Conservation (phyloP, 2,329 filamentous ascomycete species). For the Sarocladiaceae sp. region DNA sequence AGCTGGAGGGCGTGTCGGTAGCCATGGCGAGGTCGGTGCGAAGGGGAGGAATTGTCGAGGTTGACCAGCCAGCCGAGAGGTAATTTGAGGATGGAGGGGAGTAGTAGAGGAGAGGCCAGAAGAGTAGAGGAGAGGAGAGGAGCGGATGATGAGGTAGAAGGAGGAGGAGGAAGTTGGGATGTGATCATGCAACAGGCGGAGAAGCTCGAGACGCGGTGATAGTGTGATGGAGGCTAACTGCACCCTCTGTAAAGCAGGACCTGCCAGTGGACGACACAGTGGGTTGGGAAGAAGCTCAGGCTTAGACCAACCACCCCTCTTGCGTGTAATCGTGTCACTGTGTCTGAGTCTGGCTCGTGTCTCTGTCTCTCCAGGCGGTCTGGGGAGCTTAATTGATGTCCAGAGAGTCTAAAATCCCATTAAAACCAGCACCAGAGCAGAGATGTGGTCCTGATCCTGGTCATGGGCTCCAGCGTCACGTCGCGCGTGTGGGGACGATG, state of each 20-base stretch:
- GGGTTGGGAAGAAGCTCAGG: background rate
- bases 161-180: constrained; percentile 1
- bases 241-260: too few relatives aligned
- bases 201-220: too few relatives aligned
- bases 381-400: too few relatives aligned
- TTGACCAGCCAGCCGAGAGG: background rate
- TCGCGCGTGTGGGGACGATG: constrained; percentile 20
- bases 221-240: too few relatives aligned
- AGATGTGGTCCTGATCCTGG: too few relatives aligned
- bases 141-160: constrained; percentile 2
- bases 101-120: constrained; percentile 1
- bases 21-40: constrained; percentile 1
- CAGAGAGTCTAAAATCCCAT: too few relatives aligned
- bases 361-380: too few relatives aligned
- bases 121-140: background rate
- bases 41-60: background rate
- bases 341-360: too few relatives aligned
- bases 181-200: background rate
- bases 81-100: background rate
- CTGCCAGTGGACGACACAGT: too few relatives aligned
- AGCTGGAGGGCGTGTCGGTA: background rate
- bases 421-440: too few relatives aligned
- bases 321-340: background rate
- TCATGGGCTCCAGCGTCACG: constrained; percentile 16
- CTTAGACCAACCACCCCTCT: constrained; percentile 5